A percentile compares a stretch with the other conserved stretches of the same genome.
These are phyloP conservation scores for Podospora conica DNA, from an alignment of 495 filamentous ascomycete species.

Conservation along the genomic window DNA sequence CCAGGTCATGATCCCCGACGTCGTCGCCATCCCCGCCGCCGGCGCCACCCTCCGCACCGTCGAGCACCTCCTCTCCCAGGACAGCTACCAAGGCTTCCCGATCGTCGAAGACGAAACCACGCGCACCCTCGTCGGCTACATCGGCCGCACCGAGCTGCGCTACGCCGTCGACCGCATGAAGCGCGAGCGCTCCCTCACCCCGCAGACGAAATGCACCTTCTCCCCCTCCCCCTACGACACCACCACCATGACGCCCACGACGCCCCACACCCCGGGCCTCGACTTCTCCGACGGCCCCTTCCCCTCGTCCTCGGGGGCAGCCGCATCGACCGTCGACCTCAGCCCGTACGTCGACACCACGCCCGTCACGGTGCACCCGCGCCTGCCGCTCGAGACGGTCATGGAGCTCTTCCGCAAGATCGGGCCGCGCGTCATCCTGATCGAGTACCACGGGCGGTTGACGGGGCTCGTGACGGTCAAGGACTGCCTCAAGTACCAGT, in stretches of 20 bases:
- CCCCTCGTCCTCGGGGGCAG: conserved; percentile 46
- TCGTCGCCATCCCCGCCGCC: conserved; percentile 65
- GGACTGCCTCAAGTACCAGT: conserved; percentile 95
- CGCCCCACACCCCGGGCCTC: conserved; percentile 42
- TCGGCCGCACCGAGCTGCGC: conserved; percentile 86
- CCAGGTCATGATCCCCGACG: conserved; percentile 79
- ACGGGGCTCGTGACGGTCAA: conserved; percentile 89
- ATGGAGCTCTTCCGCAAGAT: conserved; percentile 99
- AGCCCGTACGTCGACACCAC: conserved; percentile 84
- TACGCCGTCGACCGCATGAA: conserved; percentile 88
- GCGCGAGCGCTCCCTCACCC: conserved; percentile 63
- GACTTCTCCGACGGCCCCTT: conserved; percentile 36
- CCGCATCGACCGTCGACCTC: conserved; percentile 69
- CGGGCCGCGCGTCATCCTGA: conserved; percentile 86
- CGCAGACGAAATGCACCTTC: conserved; percentile 68
- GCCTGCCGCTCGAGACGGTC: conserved; percentile 88
- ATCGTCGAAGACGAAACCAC: conserved; percentile 70
- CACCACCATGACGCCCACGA: conserved; percentile 46
- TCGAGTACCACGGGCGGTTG: conserved; percentile 81
- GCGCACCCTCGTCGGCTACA: conserved; percentile 80
- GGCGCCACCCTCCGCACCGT: conserved; percentile 70
- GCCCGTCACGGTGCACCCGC: conserved; percentile 84
- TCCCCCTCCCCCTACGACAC: conserved; percentile 42
- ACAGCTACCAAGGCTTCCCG: conserved; percentile 91
- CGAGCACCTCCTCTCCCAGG: conserved; percentile 67